Conservation (phyloP, 2,329 filamentous ascomycete species). For the Nectriaceae sp. region DNA sequence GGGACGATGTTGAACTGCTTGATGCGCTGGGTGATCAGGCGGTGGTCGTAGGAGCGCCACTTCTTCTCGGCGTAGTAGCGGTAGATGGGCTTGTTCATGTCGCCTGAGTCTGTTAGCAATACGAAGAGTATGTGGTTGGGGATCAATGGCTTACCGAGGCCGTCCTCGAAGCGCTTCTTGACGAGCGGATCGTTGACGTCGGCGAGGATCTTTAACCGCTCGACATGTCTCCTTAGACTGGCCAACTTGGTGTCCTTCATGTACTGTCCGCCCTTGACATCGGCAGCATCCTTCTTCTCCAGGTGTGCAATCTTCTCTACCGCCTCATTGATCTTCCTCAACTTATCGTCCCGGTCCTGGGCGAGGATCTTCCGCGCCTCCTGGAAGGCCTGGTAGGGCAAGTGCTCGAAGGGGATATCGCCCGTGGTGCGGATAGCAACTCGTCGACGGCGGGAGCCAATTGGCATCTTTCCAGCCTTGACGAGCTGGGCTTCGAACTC, state of each 20-base stretch:
- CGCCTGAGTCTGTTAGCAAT: no score
- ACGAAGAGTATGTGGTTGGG: slow-evolving; percentile 16
- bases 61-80: slow-evolving; percentile 83
- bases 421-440: slow-evolving; percentile 65
- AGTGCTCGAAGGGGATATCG: slow-evolving; percentile 83
- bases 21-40: slow-evolving; percentile 82
- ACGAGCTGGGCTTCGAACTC: slow-evolving; percentile 65
- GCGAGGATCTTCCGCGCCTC: slow-evolving; percentile 84
- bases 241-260: slow-evolving; percentile 67
- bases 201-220: slow-evolving; percentile 81
- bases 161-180: slow-evolving; percentile 93
- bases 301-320: slow-evolving; percentile 69
- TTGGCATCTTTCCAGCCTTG: slow-evolving; percentile 66
- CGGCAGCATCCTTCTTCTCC: slow-evolving; percentile 57
- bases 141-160: slow-evolving; percentile 63
- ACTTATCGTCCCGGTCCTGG: slow-evolving; percentile 78
- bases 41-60: slow-evolving; percentile 82
- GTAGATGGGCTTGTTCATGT: slow-evolving; percentile 97
- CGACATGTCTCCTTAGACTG: slow-evolving; percentile 71
- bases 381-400: slow-evolving; percentile 98
- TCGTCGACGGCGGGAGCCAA: slow-evolving; percentile 85
- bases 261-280: slow-evolving; percentile 61
- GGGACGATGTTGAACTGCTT: slow-evolving; percentile 84
- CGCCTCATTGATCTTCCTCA: slow-evolving; percentile 70
- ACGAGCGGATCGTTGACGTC: slow-evolving; percentile 95